phyloP scores from a whole-genome alignment of 2,329 filamentous ascomycete species.

The Berkeleyomyces rouxiae region DNA sequence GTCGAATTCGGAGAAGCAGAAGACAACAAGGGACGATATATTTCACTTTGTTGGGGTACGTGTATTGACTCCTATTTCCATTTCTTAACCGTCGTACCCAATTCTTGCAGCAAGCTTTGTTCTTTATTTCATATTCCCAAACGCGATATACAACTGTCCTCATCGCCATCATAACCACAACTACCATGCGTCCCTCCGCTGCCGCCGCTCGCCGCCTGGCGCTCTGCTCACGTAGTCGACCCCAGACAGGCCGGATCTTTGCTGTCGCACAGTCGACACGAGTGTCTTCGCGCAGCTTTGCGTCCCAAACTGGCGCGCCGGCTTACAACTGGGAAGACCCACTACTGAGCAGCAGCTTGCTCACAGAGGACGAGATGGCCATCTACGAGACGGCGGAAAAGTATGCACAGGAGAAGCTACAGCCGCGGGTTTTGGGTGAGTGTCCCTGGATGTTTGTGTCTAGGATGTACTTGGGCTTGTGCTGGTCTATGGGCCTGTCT shows the following conservation, averaged over 20 bases:
- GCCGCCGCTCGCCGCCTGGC: neutral
- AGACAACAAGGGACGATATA: too few relatives aligned
- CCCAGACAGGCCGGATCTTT: neutral
- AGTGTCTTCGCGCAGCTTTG: neutral
- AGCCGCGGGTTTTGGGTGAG: constrained; percentile 72
- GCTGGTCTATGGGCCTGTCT: neutral
- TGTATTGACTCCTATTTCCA: too few relatives aligned
- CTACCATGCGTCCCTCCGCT: neutral
- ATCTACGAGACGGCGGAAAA: constrained; percentile 81
- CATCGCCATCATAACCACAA: neutral
- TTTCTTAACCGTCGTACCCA: too few relatives aligned
- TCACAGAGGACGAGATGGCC: constrained; percentile 80
- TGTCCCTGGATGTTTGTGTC: constrained; percentile 12
- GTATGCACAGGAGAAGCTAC: constrained; percentile 81
- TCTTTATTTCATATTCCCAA: neutral
- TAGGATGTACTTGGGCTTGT: neutral
- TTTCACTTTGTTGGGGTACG: too few relatives aligned
- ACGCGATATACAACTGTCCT: neutral
- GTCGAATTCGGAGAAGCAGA: too few relatives aligned
- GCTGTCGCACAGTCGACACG: neutral
- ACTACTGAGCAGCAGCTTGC: constrained; percentile 52
- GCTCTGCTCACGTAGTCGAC: neutral
- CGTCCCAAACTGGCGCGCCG: neutral
- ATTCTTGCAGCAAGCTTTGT: neutral
- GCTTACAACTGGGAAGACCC: constrained; percentile 87